phyloP scores from a whole-genome alignment of 768 basidiomycete genomes.

The Ramaria rubella region DNA sequence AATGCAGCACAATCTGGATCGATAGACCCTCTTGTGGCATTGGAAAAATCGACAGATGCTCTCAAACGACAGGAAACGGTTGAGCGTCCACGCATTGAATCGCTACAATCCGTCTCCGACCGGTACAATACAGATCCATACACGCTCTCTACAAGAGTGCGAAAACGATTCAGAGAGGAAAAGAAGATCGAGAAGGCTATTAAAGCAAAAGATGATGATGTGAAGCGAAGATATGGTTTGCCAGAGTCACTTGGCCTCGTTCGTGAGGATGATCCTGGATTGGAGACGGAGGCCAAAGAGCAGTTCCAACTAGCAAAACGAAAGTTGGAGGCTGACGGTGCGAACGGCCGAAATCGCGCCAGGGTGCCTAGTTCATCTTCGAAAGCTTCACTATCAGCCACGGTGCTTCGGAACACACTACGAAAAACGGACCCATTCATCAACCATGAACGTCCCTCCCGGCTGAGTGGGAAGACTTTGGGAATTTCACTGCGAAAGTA shows the following conservation, averaged over 20 bases:
- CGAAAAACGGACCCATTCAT: background rate
- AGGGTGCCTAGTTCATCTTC: background rate
- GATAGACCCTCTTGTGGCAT: constrained; percentile 77
- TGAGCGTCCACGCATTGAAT: constrained; percentile 74
- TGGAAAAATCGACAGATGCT: constrained; percentile 84
- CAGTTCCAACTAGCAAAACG: constrained; percentile 52
- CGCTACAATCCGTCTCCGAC: constrained; percentile 69
- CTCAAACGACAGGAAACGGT: constrained; percentile 67
- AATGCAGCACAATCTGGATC: constrained; percentile 59
- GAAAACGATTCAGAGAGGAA: constrained; percentile 79
- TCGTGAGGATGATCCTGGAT: constrained; percentile 52
- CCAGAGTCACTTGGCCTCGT: constrained; percentile 61
- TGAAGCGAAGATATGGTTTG: constrained; percentile 74
- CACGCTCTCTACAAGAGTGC: constrained; percentile 59
- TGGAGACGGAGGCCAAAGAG: constrained; percentile 52
- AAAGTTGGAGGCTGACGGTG: constrained; percentile 35
- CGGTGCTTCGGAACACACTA: constrained; percentile 8
- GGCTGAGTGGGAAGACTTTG: background rate
- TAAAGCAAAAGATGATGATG: constrained; percentile 57
- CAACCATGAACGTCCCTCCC: background rate
- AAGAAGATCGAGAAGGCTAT: constrained; percentile 76
- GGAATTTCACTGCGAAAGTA: constrained; percentile 10
- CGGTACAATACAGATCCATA: constrained; percentile 86
- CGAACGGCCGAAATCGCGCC: background rate
- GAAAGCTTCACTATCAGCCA: constrained; percentile 6